A percentile compares a stretch with the other conserved stretches of the same genome.
Conservation (phyloP, 257 asterid genomes). For the Anisodus acutangulus region DNA sequence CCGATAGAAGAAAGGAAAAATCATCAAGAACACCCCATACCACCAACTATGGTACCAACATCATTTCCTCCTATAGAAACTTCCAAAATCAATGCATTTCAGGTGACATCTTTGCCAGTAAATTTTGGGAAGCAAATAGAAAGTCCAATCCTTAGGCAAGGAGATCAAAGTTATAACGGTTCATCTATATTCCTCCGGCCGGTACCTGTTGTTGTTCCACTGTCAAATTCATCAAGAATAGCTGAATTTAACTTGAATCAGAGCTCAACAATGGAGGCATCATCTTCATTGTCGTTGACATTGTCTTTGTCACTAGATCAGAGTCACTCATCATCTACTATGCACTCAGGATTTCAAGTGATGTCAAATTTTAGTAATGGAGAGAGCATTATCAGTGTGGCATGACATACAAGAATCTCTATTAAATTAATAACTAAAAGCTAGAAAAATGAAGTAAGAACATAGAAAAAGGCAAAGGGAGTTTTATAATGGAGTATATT, state of each 20-base stretch:
- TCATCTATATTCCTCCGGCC: conserved; percentile 8
- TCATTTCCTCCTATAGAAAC: conserved; percentile 33
- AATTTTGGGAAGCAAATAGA: conserved; percentile 9
- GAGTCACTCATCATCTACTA: conserved; percentile 10
- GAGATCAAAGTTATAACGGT: conserved; percentile 3
- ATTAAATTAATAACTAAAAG: neutral
- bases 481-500: conserved; percentile 7
- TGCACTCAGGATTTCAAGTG: conserved; percentile 27
- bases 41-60: conserved; percentile 33
- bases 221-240: conserved; percentile 16
- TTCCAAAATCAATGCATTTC: conserved; percentile 34
- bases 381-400: conserved; percentile 30
- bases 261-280: conserved; percentile 24
- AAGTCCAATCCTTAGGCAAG: conserved; percentile 5
- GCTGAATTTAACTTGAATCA: conserved; percentile 16
- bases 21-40: conserved; percentile 41
- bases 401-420: conserved; percentile 24
- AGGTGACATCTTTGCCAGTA: conserved; percentile 24
- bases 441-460: too few species aligned
- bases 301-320: conserved; percentile 32
- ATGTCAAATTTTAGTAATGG: conserved; percentile 34
- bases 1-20: conserved; percentile 52
- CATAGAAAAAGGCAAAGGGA: conserved; percentile 13
- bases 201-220: neutral
- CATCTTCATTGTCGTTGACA: conserved; percentile 31